Conservation (phyloP, 441 rosid species). For the Lagerstroemia fauriei region DNA sequence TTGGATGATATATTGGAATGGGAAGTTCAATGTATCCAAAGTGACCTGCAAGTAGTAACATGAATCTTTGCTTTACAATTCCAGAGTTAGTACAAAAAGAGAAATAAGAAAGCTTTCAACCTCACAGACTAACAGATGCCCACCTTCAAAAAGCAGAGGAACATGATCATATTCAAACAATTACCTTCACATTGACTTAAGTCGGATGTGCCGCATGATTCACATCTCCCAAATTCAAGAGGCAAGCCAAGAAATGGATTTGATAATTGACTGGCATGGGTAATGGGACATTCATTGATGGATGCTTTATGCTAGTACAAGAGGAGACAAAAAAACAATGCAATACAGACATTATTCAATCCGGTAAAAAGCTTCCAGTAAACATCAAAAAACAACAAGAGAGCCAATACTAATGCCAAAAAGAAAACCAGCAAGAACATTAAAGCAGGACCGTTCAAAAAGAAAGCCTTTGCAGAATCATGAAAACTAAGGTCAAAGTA, state of each 20-base stretch:
- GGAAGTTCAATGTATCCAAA: conserved; percentile 89
- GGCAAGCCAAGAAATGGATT: conserved; percentile 94
- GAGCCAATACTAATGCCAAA: not conserved
- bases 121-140: not conserved
- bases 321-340: conserved; percentile 2
- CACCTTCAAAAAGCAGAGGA: not conserved
- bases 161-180: conserved; percentile 24
- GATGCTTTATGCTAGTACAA: conserved; percentile 64
- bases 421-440: not conserved
- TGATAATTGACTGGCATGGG: conserved; percentile 72
- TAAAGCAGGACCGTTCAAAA: not conserved
- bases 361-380: not conserved
- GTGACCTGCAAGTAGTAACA: conserved; percentile 60
- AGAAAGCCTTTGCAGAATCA: conserved; percentile 16
- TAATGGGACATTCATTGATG: conserved; percentile 62
- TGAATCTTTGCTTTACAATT: not conserved
- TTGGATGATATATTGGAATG: conserved; percentile 83
- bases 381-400: not conserved
- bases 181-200: conserved; percentile 84
- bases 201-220: conserved; percentile 87
- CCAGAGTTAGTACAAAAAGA: not conserved
- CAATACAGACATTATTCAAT: not conserved
- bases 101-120: too few species aligned
- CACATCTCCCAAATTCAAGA: conserved; percentile 85
- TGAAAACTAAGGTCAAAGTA: not conserved